These are phyloP conservation scores for Pseudogymnoascus pannorum DNA, from an alignment of 2,329 filamentous ascomycete genomes.

Conservation along the genomic window DNA sequence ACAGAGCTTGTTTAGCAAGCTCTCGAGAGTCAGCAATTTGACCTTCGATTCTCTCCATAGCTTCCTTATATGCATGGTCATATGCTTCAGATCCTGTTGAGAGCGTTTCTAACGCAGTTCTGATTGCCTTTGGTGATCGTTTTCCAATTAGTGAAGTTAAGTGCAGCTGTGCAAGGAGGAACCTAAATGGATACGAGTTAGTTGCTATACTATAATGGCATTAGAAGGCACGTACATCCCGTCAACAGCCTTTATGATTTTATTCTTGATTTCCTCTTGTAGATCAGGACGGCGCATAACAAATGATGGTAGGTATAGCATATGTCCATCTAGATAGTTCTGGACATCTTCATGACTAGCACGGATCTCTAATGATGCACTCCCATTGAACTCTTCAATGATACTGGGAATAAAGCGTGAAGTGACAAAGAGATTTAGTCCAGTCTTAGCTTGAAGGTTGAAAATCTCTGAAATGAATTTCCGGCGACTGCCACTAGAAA, in stretches of 20 bases:
- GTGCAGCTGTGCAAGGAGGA: constrained; percentile 34
- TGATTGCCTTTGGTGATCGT: constrained; percentile 27
- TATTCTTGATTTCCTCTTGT: constrained; percentile 19
- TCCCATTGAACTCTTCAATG: constrained; percentile 16
- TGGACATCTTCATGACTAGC: constrained; percentile 27
- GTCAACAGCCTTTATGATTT: constrained; percentile 20
- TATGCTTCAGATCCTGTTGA: constrained; percentile 26
- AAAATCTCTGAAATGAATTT: constrained; percentile 16
- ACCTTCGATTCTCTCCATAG: constrained; percentile 34
- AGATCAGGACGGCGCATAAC: constrained; percentile 15
- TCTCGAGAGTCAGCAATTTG: constrained; percentile 27
- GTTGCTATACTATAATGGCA: neutral
- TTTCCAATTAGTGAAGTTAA: constrained; percentile 27
- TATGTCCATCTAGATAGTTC: constrained; percentile 22
- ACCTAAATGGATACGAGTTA: constrained; percentile 24
- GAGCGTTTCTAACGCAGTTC: constrained; percentile 25
- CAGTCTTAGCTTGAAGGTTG: constrained; percentile 17
- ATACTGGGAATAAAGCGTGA: constrained; percentile 27
- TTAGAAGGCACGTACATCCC: constrained; percentile 28
- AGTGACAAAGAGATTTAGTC: constrained; percentile 27
- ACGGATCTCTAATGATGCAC: constrained; percentile 25
- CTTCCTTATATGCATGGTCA: constrained; percentile 33
- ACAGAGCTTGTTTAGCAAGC: constrained; percentile 32
- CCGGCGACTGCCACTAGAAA: neutral
- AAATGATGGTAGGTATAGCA: constrained; percentile 19